phyloP scores from a whole-genome alignment of 495 filamentous ascomycete species.

The Aspergillus asperescens region DNA sequence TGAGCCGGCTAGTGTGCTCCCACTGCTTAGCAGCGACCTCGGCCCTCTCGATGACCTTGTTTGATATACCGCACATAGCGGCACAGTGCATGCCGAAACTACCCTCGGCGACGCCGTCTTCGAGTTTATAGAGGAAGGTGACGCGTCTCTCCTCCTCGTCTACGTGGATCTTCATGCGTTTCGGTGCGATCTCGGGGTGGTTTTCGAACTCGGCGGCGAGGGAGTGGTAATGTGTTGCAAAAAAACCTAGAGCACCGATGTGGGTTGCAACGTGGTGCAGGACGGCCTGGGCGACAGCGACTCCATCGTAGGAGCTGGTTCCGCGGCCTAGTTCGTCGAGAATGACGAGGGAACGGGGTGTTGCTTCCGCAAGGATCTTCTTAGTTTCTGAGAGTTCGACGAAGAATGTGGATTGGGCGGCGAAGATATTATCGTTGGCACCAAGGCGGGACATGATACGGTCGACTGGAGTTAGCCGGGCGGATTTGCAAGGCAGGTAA shows the following conservation, averaged over 20 bases:
- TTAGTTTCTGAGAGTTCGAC: slow-evolving; percentile 97
- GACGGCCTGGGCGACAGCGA: slow-evolving; percentile 93
- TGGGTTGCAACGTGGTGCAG: slow-evolving; percentile 92
- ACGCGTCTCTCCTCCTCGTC: slow-evolving; percentile 77
- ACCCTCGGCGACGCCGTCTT: slow-evolving; percentile 92
- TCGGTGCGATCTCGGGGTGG: slow-evolving; percentile 81
- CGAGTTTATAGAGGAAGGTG: slow-evolving; percentile 93
- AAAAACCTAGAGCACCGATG: slow-evolving; percentile 91
- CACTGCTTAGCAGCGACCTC: slow-evolving; percentile 88
- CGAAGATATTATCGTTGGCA: slow-evolving; percentile 98
- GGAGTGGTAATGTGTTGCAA: slow-evolving; percentile 96
- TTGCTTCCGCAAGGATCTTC: slow-evolving; percentile 95
- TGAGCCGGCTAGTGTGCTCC: slow-evolving; percentile 88
- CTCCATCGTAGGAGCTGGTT: slow-evolving; percentile 89
- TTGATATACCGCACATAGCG: slow-evolving; percentile 91
- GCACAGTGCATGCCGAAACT: slow-evolving; percentile 99
- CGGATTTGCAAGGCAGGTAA: slow-evolving; percentile 78
- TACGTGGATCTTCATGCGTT: slow-evolving; percentile 89
- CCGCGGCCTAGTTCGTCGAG: slow-evolving; percentile 95
- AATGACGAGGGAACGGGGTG: slow-evolving; percentile 90
- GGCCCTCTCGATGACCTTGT: slow-evolving; percentile 75
- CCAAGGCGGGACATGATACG: slow-evolving; percentile 99
- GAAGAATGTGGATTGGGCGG: slow-evolving; percentile 96
- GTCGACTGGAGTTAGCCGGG: slow-evolving; percentile 85
- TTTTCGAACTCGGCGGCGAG: slow-evolving; percentile 81